Evolutionary conservation across 1,284 basidiomycete species (phyloP).

Genomic region (Leccinum fuscescens): DNA sequence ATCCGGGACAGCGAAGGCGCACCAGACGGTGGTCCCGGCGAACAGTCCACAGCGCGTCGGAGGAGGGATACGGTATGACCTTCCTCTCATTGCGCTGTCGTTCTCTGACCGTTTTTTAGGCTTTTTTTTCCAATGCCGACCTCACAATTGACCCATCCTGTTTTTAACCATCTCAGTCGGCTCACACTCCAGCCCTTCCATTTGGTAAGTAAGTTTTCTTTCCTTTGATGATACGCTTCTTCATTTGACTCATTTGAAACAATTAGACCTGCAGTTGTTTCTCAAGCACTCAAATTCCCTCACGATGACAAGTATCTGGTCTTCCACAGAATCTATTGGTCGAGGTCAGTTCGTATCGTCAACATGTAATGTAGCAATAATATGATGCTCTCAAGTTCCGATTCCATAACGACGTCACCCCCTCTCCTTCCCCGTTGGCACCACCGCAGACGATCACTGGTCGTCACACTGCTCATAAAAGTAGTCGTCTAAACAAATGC

Average conservation of each 20-base stretch:
- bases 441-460: too few species aligned
- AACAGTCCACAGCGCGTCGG: constrained; percentile 26
- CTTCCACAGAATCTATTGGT: constrained; percentile 62
- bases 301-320: constrained; percentile 53
- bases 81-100: too few species aligned
- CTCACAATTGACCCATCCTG: constrained; percentile 44
- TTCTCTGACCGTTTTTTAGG: constrained; percentile 16
- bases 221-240: neutral
- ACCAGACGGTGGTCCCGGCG: constrained; percentile 14
- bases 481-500: too few species aligned
- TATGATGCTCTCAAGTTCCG: neutral
- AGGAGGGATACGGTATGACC: constrained; percentile 25
- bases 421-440: too few species aligned
- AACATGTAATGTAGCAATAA: neutral
- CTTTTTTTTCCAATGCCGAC: constrained; percentile 13
- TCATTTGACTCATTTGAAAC: constrained; percentile 17
- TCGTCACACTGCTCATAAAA: too few species aligned
- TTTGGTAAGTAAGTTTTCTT: constrained; percentile 21
- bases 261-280: constrained; percentile 27
- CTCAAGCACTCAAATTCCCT: constrained; percentile 34
- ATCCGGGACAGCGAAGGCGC: constrained; percentile 7
- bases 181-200: constrained; percentile 48
- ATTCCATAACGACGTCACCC: too few species aligned
- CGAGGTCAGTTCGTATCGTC: constrained; percentile 49
- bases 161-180: constrained; percentile 50